Percentiles rank a stretch among this genome's conserved stretches.
phyloP scores from a whole-genome alignment of 2,329 filamentous ascomycete species.

The Nemania serpens region DNA sequence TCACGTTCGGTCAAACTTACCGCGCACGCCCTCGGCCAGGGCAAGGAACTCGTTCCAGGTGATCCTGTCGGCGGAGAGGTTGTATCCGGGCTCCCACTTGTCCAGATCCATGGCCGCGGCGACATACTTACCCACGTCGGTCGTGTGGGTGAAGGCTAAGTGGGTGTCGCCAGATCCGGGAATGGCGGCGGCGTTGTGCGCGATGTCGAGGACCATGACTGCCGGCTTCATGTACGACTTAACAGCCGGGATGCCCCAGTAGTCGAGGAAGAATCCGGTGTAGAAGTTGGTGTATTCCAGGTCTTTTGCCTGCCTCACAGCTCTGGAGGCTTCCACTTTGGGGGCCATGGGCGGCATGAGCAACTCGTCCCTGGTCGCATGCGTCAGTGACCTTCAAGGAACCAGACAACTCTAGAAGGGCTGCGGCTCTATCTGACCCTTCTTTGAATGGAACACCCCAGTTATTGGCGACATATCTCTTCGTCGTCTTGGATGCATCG shows the following conservation, averaged over 20 bases:
- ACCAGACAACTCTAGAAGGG: background rate
- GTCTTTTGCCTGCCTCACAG: slow-evolving; percentile 5
- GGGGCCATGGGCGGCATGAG: too few species aligned
- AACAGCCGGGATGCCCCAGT: slow-evolving; percentile 8
- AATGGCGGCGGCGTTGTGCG: slow-evolving; percentile 8
- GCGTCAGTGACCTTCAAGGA: too few species aligned
- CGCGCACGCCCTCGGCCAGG: background rate
- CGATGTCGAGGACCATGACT: slow-evolving; percentile 8
- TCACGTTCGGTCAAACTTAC: slow-evolving; percentile 5
- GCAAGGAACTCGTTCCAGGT: slow-evolving; percentile 15
- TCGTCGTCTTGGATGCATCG: slow-evolving; percentile 13
- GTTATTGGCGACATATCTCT: slow-evolving; percentile 16
- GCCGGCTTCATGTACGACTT: slow-evolving; percentile 7
- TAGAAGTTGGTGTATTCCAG: slow-evolving; percentile 12
- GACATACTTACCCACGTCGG: slow-evolving; percentile 11
- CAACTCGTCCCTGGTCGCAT: too few species aligned
- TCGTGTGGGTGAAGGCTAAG: slow-evolving; percentile 12
- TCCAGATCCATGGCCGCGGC: slow-evolving; percentile 10
- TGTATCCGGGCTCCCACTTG: slow-evolving; percentile 4
- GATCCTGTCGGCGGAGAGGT: slow-evolving; percentile 7
- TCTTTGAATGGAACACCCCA: slow-evolving; percentile 13
- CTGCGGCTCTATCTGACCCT: background rate
- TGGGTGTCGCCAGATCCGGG: slow-evolving; percentile 7
- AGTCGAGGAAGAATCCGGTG: slow-evolving; percentile 15
- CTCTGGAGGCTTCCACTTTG: slow-evolving; percentile 3